These are phyloP conservation scores for Magnaporthales sp. DNA, from an alignment of 2,329 filamentous ascomycete genomes.

Conservation along the genomic window DNA sequence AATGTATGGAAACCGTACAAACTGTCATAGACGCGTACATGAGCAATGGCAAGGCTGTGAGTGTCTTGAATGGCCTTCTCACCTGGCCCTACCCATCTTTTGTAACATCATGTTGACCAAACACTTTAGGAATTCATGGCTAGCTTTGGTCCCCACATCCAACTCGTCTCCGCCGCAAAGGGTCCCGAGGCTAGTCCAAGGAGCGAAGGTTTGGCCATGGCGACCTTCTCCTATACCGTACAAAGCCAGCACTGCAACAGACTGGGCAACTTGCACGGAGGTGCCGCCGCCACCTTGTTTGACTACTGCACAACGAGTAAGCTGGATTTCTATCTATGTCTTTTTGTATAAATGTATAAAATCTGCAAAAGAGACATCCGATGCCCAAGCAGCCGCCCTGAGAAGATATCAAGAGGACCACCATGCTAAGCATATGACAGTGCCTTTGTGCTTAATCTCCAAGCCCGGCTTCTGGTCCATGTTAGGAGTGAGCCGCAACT, in stretches of 20 bases:
- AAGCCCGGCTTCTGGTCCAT: slow-evolving; percentile 51
- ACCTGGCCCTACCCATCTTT: neutral
- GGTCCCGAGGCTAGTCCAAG: slow-evolving; percentile 15
- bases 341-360: too few relatives aligned
- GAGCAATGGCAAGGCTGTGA: neutral
- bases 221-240: slow-evolving; percentile 35
- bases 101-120: neutral
- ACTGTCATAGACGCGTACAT: neutral
- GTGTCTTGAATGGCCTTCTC: neutral
- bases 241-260: slow-evolving; percentile 44
- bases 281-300: slow-evolving; percentile 57
- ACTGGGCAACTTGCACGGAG: slow-evolving; percentile 48
- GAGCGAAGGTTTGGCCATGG: neutral
- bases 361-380: neutral
- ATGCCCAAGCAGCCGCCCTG: neutral
- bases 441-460: slow-evolving; percentile 46
- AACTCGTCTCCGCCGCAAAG: slow-evolving; percentile 24
- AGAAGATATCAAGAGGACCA: neutral
- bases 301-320: slow-evolving; percentile 51
- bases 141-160: slow-evolving; percentile 30
- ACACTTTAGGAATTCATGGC: slow-evolving; percentile 28
- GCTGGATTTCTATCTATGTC: neutral
- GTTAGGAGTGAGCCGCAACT: slow-evolving; percentile 56
- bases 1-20: neutral
- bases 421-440: neutral